Conservation (phyloP, 75 land plant genomes). For the Picea glauca region DNA sequence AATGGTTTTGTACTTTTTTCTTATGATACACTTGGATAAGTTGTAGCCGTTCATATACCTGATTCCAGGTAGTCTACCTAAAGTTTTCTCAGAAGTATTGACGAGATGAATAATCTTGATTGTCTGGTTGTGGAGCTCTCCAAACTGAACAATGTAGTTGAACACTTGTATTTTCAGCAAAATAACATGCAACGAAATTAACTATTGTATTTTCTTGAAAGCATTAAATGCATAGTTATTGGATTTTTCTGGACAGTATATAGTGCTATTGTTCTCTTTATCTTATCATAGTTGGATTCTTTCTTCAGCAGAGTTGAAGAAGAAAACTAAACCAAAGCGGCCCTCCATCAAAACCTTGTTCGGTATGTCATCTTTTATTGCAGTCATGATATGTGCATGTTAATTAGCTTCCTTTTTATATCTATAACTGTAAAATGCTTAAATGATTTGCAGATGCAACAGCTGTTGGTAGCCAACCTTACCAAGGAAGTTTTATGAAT, state of each 20-base stretch:
- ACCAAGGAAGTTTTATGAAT: conserved; percentile 58
- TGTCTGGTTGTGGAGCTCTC: no score
- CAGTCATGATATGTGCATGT: background rate
- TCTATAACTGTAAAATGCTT: background rate
- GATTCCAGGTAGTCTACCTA: no score
- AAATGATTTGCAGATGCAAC: conserved; percentile 35
- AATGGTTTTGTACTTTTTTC: no score
- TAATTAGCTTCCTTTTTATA: background rate
- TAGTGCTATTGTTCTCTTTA: background rate
- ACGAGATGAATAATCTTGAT: no score
- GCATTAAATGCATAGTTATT: background rate
- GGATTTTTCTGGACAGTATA: background rate
- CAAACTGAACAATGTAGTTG: no score
- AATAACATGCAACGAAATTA: background rate
- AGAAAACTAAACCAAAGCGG: conserved; percentile 74
- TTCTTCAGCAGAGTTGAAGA: conserved; percentile 81
- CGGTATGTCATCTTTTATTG: conserved; percentile 39
- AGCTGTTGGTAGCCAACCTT: conserved; percentile 31
- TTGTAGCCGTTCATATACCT: no score
- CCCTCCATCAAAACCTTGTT: conserved; percentile 91
- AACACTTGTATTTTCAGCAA: background rate
- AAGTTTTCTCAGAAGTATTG: no score
- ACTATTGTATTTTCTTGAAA: background rate
- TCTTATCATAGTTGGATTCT: background rate
- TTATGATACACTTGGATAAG: no score